Evolutionary conservation across 305 asterid species (phyloP), one percentile per base, ranked within the genome.

Genomic region (Plantago coronopus): DNA sequence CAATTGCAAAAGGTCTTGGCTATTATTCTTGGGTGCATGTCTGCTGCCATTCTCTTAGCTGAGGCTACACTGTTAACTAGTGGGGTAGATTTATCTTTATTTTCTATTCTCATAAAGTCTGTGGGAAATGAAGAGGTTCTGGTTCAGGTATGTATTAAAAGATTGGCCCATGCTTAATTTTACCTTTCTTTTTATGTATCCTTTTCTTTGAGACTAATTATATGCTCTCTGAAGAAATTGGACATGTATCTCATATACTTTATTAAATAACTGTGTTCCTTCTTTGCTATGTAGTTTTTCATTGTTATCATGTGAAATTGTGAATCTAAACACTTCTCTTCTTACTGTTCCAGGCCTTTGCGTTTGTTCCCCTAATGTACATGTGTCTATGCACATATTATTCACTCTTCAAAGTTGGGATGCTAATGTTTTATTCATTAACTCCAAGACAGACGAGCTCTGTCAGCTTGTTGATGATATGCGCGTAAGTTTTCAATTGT

Each of bases 311-410:
- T n/a, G n/a, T n/a, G n/a, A n/a, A n/a, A n/a, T n/a, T 40, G 21
- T 34, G 37, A 44, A 14, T 63, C 54, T 68, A 40, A 71, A 64
- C 44, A 42, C 59, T 73, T 21, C 31, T 71, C 58, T 69, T 58
- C 34, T 37, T 58, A 38, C 63, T 43, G 57, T 70, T 54, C 48
- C 74, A 93, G 99, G 91, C 81, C 63, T 57, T 85, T 73, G 94
- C 97, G 37, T 93, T 93, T 76, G 83, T 84, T 73, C 99, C 99
- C 56, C 79, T 93, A 73, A 79, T 93, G 96, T 93, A 82, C 79
- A 93, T 93, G 97, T 93, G 99, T 69, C 74, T 87, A 21, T 93
- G 97, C 88, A 93, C 99, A 5, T 93, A 93, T 77, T 93, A 85
- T 79, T 89, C 97, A 43, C 77, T 89, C 63, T 93, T 93, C 81